These are phyloP conservation scores for Globisporangium camurandrum DNA, from an alignment of 352 stramenopile genomes.

Conservation along the genomic window DNA sequence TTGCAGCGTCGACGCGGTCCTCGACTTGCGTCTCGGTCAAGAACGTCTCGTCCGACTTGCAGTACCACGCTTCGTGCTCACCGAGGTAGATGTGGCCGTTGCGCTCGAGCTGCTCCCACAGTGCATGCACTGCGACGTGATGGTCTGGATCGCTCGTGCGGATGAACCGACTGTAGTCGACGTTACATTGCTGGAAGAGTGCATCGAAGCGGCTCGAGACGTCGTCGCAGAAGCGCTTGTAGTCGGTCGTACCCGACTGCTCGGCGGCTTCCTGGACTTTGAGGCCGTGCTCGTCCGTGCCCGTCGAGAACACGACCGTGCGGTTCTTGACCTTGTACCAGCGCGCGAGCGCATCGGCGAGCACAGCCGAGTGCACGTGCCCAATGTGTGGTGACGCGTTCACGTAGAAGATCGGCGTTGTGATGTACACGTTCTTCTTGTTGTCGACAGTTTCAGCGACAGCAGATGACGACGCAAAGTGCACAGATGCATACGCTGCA, in stretches of 20 bases:
- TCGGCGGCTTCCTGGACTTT: conserved; percentile 90
- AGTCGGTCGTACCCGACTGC: conserved; percentile 72
- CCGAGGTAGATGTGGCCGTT: conserved; percentile 96
- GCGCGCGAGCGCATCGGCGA: conserved; percentile 81
- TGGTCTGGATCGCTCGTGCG: conserved; percentile 94
- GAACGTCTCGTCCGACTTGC: conserved; percentile 98
- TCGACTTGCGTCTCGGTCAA: conserved; percentile 97
- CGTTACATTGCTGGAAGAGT: conserved; percentile 86
- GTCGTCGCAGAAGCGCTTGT: conserved; percentile 88
- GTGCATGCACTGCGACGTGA: conserved; percentile 80
- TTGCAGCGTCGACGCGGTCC: conserved; percentile 40
- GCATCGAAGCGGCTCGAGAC: conserved; percentile 88
- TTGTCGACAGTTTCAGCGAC: not conserved
- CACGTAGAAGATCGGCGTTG: conserved; percentile 99
- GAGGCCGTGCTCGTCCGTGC: conserved; percentile 98
- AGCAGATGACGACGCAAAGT: too few species aligned
- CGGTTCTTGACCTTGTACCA: conserved; percentile 59
- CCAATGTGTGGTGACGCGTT: conserved; percentile 99
- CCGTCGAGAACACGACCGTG: conserved; percentile 91
- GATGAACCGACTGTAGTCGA: conserved; percentile 95
- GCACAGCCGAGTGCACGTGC: conserved; percentile 95
- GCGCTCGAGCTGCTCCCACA: conserved; percentile 90
- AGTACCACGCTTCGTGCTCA: conserved; percentile 98
- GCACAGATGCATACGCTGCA: too few species aligned
- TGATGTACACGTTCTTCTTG: conserved; percentile 52